Evolutionary conservation across 192 early-diverging fungal species (phyloP).

Genomic region (Geranomyces variabilis): DNA sequence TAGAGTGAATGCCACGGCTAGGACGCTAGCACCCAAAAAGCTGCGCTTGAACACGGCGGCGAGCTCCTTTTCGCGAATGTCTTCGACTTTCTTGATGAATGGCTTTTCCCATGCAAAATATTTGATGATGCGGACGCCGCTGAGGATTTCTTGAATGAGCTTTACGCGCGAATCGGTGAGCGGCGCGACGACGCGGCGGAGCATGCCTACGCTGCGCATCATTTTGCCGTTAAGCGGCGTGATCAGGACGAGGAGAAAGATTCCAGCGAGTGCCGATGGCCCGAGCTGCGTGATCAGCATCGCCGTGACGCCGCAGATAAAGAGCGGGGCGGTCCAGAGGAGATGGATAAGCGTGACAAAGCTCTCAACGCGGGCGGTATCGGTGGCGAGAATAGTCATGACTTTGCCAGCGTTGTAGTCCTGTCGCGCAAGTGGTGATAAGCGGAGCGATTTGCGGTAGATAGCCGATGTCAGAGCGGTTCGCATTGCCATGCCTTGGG

Average conservation of each 20-base stretch:
- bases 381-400: background rate
- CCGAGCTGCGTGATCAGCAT: constrained; percentile 80
- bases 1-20: too few relatives aligned
- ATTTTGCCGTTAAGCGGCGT: constrained; percentile 31
- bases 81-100: constrained; percentile 68
- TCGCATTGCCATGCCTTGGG: background rate
- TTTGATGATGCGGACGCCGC: constrained; percentile 94
- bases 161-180: constrained; percentile 75
- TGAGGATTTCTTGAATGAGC: constrained; percentile 82
- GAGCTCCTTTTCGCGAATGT: constrained; percentile 77
- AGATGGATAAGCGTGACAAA: constrained; percentile 25
- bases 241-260: constrained; percentile 61
- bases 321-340: constrained; percentile 17
- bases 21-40: too few relatives aligned
- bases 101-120: constrained; percentile 63
- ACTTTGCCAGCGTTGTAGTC: background rate
- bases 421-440: background rate
- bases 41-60: too few relatives aligned
- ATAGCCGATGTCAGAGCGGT: background rate
- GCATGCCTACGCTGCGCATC: constrained; percentile 27
- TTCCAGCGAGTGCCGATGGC: constrained; percentile 76
- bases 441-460: background rate
- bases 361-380: background rate
- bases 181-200: constrained; percentile 60
- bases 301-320: constrained; percentile 57